phyloP scores from a whole-genome alignment of 139 green algal genomes.

The Spirogloea muscicola region DNA sequence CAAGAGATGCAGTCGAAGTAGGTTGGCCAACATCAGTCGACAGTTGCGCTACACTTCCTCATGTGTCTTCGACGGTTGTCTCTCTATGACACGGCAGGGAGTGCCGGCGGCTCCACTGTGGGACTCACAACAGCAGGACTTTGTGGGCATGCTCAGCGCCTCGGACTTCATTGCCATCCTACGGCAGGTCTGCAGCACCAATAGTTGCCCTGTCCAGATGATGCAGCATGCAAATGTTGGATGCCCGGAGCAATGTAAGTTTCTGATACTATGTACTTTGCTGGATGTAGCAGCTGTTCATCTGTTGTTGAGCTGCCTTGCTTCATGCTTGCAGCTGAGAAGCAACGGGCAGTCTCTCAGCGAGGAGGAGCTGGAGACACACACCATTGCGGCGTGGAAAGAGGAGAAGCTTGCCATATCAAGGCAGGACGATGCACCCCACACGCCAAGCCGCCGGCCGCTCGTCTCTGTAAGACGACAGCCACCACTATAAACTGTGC shows the following conservation, averaged over 20 bases:
- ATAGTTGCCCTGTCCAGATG: too few relatives aligned
- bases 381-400: constrained; percentile 74
- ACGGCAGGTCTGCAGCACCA: constrained; percentile 43
- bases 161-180: constrained; percentile 95
- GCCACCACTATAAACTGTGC: too few relatives aligned
- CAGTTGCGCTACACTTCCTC: too few relatives aligned
- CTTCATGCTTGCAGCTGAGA: constrained; percentile 44
- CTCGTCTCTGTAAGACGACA: constrained; percentile 24
- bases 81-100: too few relatives aligned
- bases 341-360: constrained; percentile 63
- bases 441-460: constrained; percentile 17
- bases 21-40: too few relatives aligned
- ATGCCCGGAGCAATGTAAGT: too few relatives aligned
- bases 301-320: too few relatives aligned
- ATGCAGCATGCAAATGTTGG: too few relatives aligned
- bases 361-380: constrained; percentile 86
- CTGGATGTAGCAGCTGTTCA: too few relatives aligned
- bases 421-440: neutral
- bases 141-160: constrained; percentile 83
- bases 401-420: constrained; percentile 33
- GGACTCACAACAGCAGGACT: constrained; percentile 59
- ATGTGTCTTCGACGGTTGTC: too few relatives aligned
- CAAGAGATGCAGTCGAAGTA: too few relatives aligned
- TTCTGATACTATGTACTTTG: too few relatives aligned
- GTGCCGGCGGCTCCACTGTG: constrained; percentile 85